Evolutionary conservation across 176 grass and related monocot species (phyloP), one percentile per base, ranked within the genome.

Genomic region (Rhynchospora pubera): DNA sequence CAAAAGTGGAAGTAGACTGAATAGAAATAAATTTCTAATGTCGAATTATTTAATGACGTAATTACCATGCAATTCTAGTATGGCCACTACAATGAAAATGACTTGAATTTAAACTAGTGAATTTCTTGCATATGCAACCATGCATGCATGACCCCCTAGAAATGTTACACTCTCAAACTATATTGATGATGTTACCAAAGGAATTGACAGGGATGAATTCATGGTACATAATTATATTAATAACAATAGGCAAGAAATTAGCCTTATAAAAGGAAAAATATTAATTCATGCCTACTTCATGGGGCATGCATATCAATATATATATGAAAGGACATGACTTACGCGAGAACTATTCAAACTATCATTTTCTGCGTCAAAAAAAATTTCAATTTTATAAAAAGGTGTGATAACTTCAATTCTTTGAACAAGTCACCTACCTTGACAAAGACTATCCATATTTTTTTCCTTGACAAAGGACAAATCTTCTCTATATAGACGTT

Each of bases 361-460:
- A 43, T 42, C 11, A 30, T 9, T 52, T 75, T 75, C 11, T 30
- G 26, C 1, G 6, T 7, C 11, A 52, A 75, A 53, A 53, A 13
- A 52, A 15, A 1, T 52, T 26, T 75, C 46, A 75, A 0, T 52
- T 51, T 75, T 24, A 9, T 75, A 75, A 48, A 15, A 9, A 44
- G 39, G 6, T 75, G 15, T 52, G 51, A 53, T 26, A 75, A 23
- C 51, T 5, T 52, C 21, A 21, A 7, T 52, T 73, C 44, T 24
- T 75, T 75, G 47, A 53, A 75, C 47, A 7, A 26, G 47, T 75
- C 46, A 28, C 71, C 69, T 71, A 71, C 43, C 70, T 30, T 75
- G 70, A 75, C 46, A 55, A 75, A 28, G 19, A 48, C 42, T 51
- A 52, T 53, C 70, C 70, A 26, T 16, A 75, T 28, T 75, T 15